Base-by-base conservation (phyloP, 2,329 filamentous ascomycete species). In the Hymenoscyphus linearis region DNA sequence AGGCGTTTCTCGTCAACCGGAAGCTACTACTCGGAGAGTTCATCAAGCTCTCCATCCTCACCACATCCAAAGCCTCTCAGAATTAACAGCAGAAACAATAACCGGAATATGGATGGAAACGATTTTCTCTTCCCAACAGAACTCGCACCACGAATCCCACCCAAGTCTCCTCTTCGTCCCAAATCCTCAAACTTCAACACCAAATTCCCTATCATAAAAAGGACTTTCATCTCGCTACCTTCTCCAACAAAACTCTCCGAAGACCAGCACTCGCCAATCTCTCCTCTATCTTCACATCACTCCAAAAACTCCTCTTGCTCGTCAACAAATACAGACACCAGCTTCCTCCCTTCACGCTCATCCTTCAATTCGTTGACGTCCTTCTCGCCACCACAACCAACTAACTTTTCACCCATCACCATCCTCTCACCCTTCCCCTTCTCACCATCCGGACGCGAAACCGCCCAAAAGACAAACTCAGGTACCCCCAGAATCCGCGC, bases 261-360 rank as follows among this genome's bases (percentile, higher is more conserved):
- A 22, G 40, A 47, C 40, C 58, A 53, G n/a, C 35, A 35, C 27
- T 60, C 58, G 13, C 58, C 58, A 9, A 36, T 60, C 10, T 60
- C 58, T 36, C 58, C 58, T 16, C 47, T 60, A n/a, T 44, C 52
- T 25, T 57, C 36, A 10, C n/a, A 40, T 6, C 56, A 58, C 36
- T 52, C 40, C 27, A 58, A 58, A 22, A 58, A 35, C 27, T 58
- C 56, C 2, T 58, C 56, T 3, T 58, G 44, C 37, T 58, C 56
- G 27, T 58, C 56, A 52, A 58, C 55, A 35, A 50, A 25, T 22
- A 57, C 34, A 3, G 12, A 18, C 31, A 31, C 55, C 3, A 27
- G 18, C 6, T 47, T 50, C 36, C 36, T 57, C 36, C 37, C 37
- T 25, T 56, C 54, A 13, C 55, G 36, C 18, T 47, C 37, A 13